Evolutionary conservation across 306 rosid genomes (phyloP), one percentile per base, ranked within the genome.

Genomic region (Corylus avellana): DNA sequence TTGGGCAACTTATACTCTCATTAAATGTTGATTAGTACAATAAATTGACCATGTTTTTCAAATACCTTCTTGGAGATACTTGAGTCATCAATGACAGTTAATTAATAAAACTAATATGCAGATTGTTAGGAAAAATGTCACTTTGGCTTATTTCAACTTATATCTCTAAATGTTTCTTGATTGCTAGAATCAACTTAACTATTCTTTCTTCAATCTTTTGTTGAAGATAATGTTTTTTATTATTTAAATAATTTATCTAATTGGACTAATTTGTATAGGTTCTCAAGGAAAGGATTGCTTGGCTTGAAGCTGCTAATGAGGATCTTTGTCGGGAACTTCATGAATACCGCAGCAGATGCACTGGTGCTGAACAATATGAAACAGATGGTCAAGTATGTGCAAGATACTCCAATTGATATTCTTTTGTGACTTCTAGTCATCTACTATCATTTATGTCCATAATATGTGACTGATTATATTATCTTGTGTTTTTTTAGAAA

Each of bases 221-320:
- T 66, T 8, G 13, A 44, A 66, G 12, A 37, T 17, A 7, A 17
- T 16, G 48, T 37, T 13, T 67, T 39, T 68, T n/a, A 32, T 44
- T 39, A 3, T 35, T 29, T 12, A 68, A 42, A 44, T 67, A 8
- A 72, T 77, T 85, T 62, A 37, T 80, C 27, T 67, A 51, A 61
- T 75, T 11, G 16, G 56, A 74, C 72, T 76, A 69, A 70, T 79
- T 80, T 80, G 12, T 64, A 80, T 81, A 96, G 99, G 93, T 87
- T 80, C 97, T 96, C 66, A 96, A 93, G 94, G 99, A 96, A 89
- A 90, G 97, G 81, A 90, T 96, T 87, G 68, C 94, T 80, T 91
- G 96, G 91, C 99, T 96, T 81, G 99, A 96, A 90, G 96, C 98
- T 82, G 90, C 98, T 82, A 96, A 96, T 86, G 98, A 90, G 85